phyloP scores from a whole-genome alignment of 371 early-diverging fungal species.

The Encephalitozoon hellem region DNA sequence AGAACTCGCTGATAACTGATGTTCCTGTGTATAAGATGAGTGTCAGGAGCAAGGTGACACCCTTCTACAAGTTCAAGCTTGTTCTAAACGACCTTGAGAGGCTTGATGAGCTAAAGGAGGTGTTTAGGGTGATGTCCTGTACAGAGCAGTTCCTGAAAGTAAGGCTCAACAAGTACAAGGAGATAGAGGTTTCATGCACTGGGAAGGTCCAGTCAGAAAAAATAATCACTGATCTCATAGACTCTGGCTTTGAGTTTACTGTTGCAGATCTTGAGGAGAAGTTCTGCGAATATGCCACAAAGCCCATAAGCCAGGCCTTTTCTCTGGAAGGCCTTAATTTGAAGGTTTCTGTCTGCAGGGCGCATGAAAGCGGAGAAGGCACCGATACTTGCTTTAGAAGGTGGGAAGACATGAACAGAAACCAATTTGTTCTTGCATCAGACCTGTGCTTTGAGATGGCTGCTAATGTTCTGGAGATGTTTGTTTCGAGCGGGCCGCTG shows the following conservation, averaged over 20 bases:
- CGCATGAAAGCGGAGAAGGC: not conserved
- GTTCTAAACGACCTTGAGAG: slow-evolving; percentile 10
- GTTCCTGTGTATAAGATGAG: not conserved
- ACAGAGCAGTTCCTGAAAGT: slow-evolving; percentile 51
- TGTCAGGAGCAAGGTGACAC: not conserved
- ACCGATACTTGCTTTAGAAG: too few relatives aligned
- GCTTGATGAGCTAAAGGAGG: slow-evolving; percentile 31
- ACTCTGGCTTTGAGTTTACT: slow-evolving; percentile 9
- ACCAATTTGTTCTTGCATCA: slow-evolving; percentile 20
- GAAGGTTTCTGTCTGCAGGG: not conserved
- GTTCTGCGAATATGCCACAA: slow-evolving; percentile 38
- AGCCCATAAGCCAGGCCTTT: not conserved
- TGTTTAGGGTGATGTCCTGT: slow-evolving; percentile 34
- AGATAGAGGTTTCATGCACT: slow-evolving; percentile 47
- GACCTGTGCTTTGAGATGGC: not conserved
- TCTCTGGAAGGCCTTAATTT: slow-evolving; percentile 17
- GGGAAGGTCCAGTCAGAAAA: slow-evolving; percentile 59
- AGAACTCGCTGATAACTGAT: slow-evolving; percentile 32
- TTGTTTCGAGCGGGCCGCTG: slow-evolving; percentile 36
- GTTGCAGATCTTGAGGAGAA: not conserved
- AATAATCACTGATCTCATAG: slow-evolving; percentile 44
- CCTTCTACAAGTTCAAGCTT: slow-evolving; percentile 42
- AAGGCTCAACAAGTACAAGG: slow-evolving; percentile 48
- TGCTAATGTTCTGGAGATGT: slow-evolving; percentile 38
- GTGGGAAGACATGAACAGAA: not conserved